These are phyloP conservation scores for Caryopteris hybrid DNA, from an alignment of 305 asterid genomes.

Conservation along the genomic window DNA sequence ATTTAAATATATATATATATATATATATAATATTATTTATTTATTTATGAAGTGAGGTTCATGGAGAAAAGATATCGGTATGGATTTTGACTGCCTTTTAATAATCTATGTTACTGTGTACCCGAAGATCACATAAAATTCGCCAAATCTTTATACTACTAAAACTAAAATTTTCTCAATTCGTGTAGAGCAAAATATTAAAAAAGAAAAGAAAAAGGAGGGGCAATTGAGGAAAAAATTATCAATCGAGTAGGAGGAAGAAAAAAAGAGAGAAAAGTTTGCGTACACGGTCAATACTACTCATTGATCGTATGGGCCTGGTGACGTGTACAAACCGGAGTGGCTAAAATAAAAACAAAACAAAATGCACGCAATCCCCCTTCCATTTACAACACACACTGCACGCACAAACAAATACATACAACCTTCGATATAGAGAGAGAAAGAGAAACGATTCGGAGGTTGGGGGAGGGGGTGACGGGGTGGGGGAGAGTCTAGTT, in stretches of 20 bases:
- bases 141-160: too few species aligned
- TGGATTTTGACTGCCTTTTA: too few species aligned
- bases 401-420: conserved; percentile 8
- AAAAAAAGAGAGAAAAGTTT: conserved; percentile 28
- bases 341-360: conserved; percentile 27
- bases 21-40: too few species aligned
- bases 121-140: too few species aligned
- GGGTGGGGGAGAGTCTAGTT: conserved; percentile 18
- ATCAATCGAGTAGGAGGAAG: conserved; percentile 1
- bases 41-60: too few species aligned
- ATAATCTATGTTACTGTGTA: too few species aligned
- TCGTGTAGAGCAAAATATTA: too few species aligned
- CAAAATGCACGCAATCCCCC: not conserved
- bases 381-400: too few species aligned
- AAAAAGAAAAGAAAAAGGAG: not conserved
- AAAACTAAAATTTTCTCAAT: too few species aligned
- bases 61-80: too few species aligned
- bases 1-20: too few species aligned
- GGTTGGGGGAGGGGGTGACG: conserved; percentile 22
- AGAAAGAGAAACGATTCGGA: conserved; percentile 5
- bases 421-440: conserved; percentile 22
- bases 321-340: conserved; percentile 45
- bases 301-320: conserved; percentile 30
- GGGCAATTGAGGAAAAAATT: conserved; percentile 26
- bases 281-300: conserved; percentile 63